Evolutionary conservation across 805 yeast species (phyloP).

Genomic region (Spathaspora passalidarum): DNA sequence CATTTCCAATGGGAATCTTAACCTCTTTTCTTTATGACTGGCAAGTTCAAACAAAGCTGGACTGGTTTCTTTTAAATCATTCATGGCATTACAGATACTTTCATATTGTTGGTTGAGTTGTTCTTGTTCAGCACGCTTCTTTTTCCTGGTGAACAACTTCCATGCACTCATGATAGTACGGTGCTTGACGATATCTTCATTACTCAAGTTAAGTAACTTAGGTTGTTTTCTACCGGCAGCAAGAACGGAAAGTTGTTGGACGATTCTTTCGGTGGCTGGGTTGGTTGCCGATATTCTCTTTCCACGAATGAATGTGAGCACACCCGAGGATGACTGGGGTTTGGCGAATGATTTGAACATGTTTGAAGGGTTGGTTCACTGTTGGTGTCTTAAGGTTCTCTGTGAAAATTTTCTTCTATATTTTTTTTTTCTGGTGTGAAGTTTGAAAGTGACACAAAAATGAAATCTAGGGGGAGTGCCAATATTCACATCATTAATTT

Average conservation of each 20-base stretch:
- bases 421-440: background rate
- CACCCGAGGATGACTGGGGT: background rate
- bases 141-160: slow-evolving; percentile 57
- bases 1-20: slow-evolving; percentile 69
- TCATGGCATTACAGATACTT: slow-evolving; percentile 69
- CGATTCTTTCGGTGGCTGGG: slow-evolving; percentile 41
- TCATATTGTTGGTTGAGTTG: slow-evolving; percentile 59
- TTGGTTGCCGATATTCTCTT: slow-evolving; percentile 20
- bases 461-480: background rate
- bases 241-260: slow-evolving; percentile 70
- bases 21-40: slow-evolving; percentile 38
- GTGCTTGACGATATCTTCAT: slow-evolving; percentile 85
- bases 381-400: background rate
- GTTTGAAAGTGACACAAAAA: background rate
- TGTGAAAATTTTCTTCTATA: background rate
- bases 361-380: background rate
- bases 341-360: slow-evolving; percentile 1
- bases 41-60: slow-evolving; percentile 63
- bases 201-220: slow-evolving; percentile 64
- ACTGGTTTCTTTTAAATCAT: slow-evolving; percentile 51
- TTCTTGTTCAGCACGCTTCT: slow-evolving; percentile 37
- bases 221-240: slow-evolving; percentile 91
- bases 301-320: slow-evolving; percentile 7
- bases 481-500: background rate
- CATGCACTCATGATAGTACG: slow-evolving; percentile 81